phyloP scores from a whole-genome alignment of 2,329 filamentous ascomycete species.

The Pseudogymnoascus sp. region DNA sequence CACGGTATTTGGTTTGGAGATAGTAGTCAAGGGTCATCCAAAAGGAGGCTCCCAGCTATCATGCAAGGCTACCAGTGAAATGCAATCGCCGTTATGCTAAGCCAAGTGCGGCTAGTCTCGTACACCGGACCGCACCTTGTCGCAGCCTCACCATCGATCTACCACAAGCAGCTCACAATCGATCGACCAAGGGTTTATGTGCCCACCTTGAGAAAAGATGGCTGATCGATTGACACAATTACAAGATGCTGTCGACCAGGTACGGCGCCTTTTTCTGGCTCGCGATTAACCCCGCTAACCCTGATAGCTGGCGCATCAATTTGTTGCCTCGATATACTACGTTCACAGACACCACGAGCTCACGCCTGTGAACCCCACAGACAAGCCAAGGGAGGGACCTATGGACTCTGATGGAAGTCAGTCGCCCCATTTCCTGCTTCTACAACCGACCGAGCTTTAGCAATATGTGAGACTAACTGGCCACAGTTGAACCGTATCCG shows the following conservation, averaged over 20 bases:
- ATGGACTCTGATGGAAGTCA: conserved; percentile 30
- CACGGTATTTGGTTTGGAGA: not conserved
- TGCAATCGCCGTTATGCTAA: not conserved
- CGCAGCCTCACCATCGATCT: not conserved
- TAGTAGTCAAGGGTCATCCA: not conserved
- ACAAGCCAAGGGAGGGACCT: conserved; percentile 53
- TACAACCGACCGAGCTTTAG: not conserved
- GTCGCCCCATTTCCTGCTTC: conserved; percentile 17
- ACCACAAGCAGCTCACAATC: not conserved
- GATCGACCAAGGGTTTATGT: not conserved
- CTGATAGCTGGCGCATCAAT: conserved; percentile 57
- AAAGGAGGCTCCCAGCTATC: not conserved
- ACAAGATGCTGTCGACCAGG: conserved; percentile 79
- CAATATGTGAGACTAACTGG: conserved; percentile 11
- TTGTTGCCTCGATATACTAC: conserved; percentile 60
- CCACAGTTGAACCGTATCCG: conserved; percentile 52
- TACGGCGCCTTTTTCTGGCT: conserved; percentile 31
- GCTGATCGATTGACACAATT: conserved; percentile 73
- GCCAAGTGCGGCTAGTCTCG: not conserved
- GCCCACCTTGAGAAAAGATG: conserved; percentile 38
- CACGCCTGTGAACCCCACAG: conserved; percentile 48
- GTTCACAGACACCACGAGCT: conserved; percentile 63
- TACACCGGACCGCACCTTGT: not conserved
- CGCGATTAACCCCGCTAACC: conserved; percentile 14
- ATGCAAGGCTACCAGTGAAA: not conserved